These are phyloP conservation scores for Phytomonas sp. DNA, from an alignment of 208 protist genomes.

Conservation along the genomic window DNA sequence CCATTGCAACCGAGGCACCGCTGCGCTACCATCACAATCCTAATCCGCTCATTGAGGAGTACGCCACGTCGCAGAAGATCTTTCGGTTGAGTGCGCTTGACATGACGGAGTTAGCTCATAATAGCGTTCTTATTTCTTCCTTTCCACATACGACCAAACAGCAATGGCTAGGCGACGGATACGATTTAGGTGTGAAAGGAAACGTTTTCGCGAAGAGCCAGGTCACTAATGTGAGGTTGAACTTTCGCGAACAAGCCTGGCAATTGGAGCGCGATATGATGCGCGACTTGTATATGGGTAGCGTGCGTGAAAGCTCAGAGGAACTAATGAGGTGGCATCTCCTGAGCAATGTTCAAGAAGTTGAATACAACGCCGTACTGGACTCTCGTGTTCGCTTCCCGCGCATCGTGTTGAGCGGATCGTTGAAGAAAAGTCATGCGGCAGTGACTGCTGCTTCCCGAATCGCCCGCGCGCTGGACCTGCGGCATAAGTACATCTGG, in stretches of 20 bases:
- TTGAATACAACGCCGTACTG: slow-evolving; percentile 80
- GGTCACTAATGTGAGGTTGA: slow-evolving; percentile 74
- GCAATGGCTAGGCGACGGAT: slow-evolving; percentile 76
- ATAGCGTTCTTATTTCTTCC: slow-evolving; percentile 81
- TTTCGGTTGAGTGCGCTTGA: slow-evolving; percentile 79
- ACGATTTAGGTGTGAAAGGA: slow-evolving; percentile 31
- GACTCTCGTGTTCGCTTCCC: slow-evolving; percentile 84
- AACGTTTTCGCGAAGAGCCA: slow-evolving; percentile 77
- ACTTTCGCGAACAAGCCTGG: slow-evolving; percentile 83
- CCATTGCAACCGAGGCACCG: slow-evolving; percentile 96
- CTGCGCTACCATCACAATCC: slow-evolving; percentile 84
- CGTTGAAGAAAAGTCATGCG: slow-evolving; percentile 19
- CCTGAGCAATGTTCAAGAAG: slow-evolving; percentile 72
- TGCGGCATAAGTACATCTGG: slow-evolving; percentile 80
- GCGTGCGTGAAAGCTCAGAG: slow-evolving; percentile 27
- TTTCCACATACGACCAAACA: slow-evolving; percentile 67
- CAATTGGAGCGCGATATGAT: slow-evolving; percentile 76
- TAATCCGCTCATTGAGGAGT: slow-evolving; percentile 79
- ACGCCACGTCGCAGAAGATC: slow-evolving; percentile 84
- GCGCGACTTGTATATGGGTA: slow-evolving; percentile 58
- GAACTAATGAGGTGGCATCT: slow-evolving; percentile 68
- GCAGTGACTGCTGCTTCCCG: slow-evolving; percentile 31
- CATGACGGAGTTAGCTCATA: slow-evolving; percentile 83
- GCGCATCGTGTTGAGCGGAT: slow-evolving; percentile 76
- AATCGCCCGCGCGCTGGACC: slow-evolving; percentile 58